Percentiles rank a stretch among this genome's conserved stretches.
phyloP scores from a whole-genome alignment of 2,329 filamentous ascomycete genomes.

The Paecilomyces sp. region DNA sequence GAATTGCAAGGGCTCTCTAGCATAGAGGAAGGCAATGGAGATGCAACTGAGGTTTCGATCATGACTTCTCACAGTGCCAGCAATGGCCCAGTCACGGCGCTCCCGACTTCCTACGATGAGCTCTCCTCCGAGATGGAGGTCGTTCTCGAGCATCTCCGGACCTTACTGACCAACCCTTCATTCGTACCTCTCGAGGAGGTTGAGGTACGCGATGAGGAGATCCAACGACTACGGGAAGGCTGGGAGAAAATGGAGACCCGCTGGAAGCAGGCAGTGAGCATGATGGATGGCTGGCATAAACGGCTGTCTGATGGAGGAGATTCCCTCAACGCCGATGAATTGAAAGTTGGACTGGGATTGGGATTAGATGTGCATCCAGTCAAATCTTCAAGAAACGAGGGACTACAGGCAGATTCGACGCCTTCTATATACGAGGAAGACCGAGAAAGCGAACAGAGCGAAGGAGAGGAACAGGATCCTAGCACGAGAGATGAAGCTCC shows the following conservation, averaged over 20 bases:
- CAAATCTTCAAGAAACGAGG: constrained; percentile 11
- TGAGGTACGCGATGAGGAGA: constrained; percentile 85
- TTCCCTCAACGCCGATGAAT: constrained; percentile 34
- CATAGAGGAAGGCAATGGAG: constrained; percentile 20
- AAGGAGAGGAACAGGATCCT: constrained; percentile 18
- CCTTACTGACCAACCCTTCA: constrained; percentile 85
- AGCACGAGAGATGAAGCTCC: constrained; percentile 10
- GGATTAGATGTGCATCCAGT: constrained; percentile 25
- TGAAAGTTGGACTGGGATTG: constrained; percentile 37
- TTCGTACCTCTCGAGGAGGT: constrained; percentile 96
- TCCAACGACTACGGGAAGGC: constrained; percentile 69
- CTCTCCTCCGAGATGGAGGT: constrained; percentile 66
- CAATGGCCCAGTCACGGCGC: constrained; percentile 30
- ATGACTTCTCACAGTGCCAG: constrained; percentile 14
- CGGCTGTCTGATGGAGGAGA: constrained; percentile 53
- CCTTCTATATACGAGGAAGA: constrained; percentile 23
- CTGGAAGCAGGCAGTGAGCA: constrained; percentile 80
- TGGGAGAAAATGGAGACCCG: constrained; percentile 91
- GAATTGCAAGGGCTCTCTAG: constrained; percentile 46
- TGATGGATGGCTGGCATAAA: constrained; percentile 90
- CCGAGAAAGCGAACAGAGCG: constrained; percentile 14
- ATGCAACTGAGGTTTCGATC: constrained; percentile 17
- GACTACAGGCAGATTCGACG: background rate
- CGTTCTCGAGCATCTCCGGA: constrained; percentile 73
- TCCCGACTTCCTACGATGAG: constrained; percentile 58